Evolutionary conservation across 257 asterid species (phyloP).

Genomic region (Craterostigma plantagineum): DNA sequence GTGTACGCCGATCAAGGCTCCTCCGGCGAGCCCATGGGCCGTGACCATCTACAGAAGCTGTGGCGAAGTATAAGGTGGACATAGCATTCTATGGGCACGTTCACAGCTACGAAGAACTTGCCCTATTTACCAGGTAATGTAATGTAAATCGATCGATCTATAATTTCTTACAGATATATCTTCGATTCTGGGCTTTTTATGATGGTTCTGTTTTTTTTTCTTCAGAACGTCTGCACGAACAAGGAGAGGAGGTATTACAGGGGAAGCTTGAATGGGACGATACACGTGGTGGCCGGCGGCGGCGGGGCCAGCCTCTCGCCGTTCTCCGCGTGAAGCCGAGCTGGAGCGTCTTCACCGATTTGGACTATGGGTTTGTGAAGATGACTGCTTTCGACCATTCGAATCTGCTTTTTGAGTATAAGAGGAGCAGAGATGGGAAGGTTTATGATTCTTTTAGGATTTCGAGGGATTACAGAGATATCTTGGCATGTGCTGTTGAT

Average conservation of each 20-base stretch:
- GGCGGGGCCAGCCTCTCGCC: slow-evolving; percentile 74
- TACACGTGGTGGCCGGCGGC: slow-evolving; percentile 92
- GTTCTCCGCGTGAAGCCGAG: slow-evolving; percentile 44
- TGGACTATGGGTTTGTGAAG: slow-evolving; percentile 67
- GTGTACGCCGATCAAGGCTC: slow-evolving; percentile 44
- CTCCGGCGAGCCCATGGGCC: slow-evolving; percentile 82
- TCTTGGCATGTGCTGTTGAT: slow-evolving; percentile 68
- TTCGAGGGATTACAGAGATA: slow-evolving; percentile 71
- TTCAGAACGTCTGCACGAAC: slow-evolving; percentile 59
- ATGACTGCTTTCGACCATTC: slow-evolving; percentile 74
- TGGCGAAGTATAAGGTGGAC: slow-evolving; percentile 86
- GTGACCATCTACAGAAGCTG: slow-evolving; percentile 59
- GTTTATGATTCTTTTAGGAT: slow-evolving; percentile 77
- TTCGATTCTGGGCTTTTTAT: too few species aligned
- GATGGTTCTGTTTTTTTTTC: background rate
- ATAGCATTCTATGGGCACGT: slow-evolving; percentile 64
- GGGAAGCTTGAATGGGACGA: slow-evolving; percentile 74
- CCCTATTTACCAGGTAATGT: slow-evolving; percentile 64
- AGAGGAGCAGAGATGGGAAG: slow-evolving; percentile 67
- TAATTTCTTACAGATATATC: too few species aligned
- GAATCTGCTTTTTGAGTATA: slow-evolving; percentile 71
- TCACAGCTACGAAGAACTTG: slow-evolving; percentile 72
- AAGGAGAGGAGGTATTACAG: slow-evolving; percentile 36
- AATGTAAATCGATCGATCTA: background rate
- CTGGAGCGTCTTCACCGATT: slow-evolving; percentile 68